Evolutionary conservation across 768 basidiomycete species (phyloP).

Genomic region (Cubamyces lactineus): DNA sequence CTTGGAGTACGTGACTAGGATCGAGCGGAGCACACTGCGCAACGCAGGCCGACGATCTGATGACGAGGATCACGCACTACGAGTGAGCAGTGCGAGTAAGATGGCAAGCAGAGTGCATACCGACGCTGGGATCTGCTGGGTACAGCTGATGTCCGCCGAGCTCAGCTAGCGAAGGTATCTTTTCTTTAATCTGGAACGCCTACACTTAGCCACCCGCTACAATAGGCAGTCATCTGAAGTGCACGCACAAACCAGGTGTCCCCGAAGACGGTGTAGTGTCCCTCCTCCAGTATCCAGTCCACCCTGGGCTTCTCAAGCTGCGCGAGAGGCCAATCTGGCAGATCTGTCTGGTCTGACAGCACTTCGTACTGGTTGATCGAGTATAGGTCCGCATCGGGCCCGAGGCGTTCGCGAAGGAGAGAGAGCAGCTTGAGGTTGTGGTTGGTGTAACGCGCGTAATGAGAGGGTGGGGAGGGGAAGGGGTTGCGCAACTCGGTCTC

Average conservation of each 20-base stretch:
- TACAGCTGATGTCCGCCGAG: slow-evolving; percentile 82
- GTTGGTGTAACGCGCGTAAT: slow-evolving; percentile 75
- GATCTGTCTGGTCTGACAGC: slow-evolving; percentile 68
- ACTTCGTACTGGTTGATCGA: slow-evolving; percentile 59
- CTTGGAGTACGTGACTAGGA: slow-evolving; percentile 79
- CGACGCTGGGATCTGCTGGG: slow-evolving; percentile 68
- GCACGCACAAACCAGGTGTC: slow-evolving; percentile 84
- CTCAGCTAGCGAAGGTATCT: slow-evolving; percentile 80
- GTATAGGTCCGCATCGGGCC: slow-evolving; percentile 39
- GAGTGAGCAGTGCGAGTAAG: neutral
- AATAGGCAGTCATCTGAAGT: neutral
- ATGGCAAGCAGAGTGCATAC: slow-evolving; percentile 41
- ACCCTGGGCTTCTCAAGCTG: slow-evolving; percentile 85
- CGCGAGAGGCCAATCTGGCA: slow-evolving; percentile 76
- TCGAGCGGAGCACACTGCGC: slow-evolving; percentile 68
- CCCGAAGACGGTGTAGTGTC: slow-evolving; percentile 82
- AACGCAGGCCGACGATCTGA: slow-evolving; percentile 80
- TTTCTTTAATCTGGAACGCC: slow-evolving; percentile 70
- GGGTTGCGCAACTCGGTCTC: slow-evolving; percentile 81
- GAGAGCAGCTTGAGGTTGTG: slow-evolving; percentile 73
- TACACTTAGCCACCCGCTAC: neutral
- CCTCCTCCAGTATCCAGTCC: slow-evolving; percentile 90
- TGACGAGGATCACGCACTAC: neutral
- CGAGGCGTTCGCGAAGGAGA: slow-evolving; percentile 58
- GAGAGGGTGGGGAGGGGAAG: slow-evolving; percentile 88